Percentiles rank a stretch among this genome's conserved stretches.
These are phyloP conservation scores for Theobroma grandiflorum DNA, from an alignment of 441 rosid genomes.

Conservation along the genomic window DNA sequence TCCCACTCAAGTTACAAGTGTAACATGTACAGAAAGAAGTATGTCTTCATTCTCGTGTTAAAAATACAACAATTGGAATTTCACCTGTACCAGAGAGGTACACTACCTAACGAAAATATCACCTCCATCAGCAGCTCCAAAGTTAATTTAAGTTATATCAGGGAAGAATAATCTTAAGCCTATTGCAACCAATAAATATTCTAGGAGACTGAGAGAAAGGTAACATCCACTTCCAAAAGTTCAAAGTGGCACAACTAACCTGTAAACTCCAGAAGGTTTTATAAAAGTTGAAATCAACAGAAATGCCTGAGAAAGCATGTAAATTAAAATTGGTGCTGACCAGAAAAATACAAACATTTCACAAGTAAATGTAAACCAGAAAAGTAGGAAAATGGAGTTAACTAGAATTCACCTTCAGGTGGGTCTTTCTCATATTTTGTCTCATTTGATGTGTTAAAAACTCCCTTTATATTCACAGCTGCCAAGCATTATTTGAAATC, in stretches of 20 bases:
- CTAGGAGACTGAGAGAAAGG: background rate
- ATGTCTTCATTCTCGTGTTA: background rate
- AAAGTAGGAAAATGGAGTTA: conserved; percentile 22
- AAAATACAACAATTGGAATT: background rate
- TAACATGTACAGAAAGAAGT: background rate
- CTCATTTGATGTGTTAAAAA: conserved; percentile 95
- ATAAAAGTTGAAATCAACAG: conserved; percentile 96
- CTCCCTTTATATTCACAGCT: conserved; percentile 98
- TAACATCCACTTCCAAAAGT: background rate
- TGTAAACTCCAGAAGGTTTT: conserved; percentile 98
- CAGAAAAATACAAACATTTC: conserved; percentile 13
- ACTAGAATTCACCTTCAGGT: conserved; percentile 66
- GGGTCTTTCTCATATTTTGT: conserved; percentile 94
- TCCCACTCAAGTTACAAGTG: background rate
- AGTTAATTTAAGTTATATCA: background rate
- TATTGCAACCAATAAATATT: background rate
- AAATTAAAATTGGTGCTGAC: conserved; percentile 6
- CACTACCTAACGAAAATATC: background rate
- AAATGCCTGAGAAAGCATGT: conserved; percentile 60
- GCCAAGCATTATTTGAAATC: conserved; percentile 44
- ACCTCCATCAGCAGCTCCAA: background rate
- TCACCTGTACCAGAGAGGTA: background rate
- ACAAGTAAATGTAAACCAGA: conserved; percentile 29
- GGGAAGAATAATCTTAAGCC: background rate
- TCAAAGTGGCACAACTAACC: conserved; percentile 52